Base-by-base conservation (phyloP, 2,329 filamentous ascomycete species). In the Aspergillus brunneoviolaceus region DNA sequence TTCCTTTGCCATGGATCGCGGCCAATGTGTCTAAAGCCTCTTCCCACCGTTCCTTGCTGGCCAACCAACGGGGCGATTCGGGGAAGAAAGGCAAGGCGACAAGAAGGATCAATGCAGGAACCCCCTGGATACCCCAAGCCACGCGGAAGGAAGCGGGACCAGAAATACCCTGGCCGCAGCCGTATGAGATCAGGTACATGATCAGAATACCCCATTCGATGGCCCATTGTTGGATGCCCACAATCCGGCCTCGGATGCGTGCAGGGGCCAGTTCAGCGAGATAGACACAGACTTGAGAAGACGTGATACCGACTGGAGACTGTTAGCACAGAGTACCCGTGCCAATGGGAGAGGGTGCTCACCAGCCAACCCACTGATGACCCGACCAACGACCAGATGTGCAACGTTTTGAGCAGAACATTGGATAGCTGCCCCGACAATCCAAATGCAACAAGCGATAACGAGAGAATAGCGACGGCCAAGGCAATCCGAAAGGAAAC, bases 91-190 rank as follows among this genome's bases (percentile, higher is more conserved):
- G 79, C 5, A 77, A 79, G 49, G 83, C 84, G 50, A 79, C 61
- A 57, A 87, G 80, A 42, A 88, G 78, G 51, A 86, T 69, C 19
- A 87, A 71, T 25, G 80, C 84, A 0, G 86, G 86, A 48, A 88
- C 72, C 60, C 85, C 85, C 66, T 89, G 86, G 5, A 86, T 77
- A 47, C 83, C 86, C 86, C 86, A 89, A 19, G 86, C 84, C 2
- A 86, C 81, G 14, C 86, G 77, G 75, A 85, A 86, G 4, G 82
- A 77, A 1, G 79, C 76, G 0, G 77, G 67, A 5, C 80, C 77
- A 0, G 72, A 58, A 1, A 75, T 64, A 3, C 72, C 70, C 10
- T 73, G 63, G 6, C 69, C 69, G 50, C 74, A 77, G 14, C 75
- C 75, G 56, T 77, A 76, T 7, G 75, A 75, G 49, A 79, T 72